Conservation (phyloP, 2,329 filamentous ascomycete species). For the Paecilomyces sp. region DNA sequence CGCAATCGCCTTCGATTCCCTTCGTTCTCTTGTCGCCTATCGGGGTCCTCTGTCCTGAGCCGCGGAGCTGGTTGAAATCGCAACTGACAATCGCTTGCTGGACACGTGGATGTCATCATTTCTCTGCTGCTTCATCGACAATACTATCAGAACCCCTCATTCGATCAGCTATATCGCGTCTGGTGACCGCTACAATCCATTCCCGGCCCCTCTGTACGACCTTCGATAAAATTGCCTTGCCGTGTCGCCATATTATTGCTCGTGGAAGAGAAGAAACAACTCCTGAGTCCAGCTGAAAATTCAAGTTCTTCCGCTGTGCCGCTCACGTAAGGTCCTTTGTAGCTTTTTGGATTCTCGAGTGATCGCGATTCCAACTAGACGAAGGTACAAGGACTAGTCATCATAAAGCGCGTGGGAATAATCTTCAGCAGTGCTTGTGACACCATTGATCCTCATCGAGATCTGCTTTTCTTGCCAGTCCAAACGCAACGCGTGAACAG, state of each 20-base stretch:
- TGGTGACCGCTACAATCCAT: neutral
- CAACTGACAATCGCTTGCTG: conserved; percentile 16
- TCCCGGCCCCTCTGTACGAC: neutral
- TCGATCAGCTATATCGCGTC: neutral
- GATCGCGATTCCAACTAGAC: conserved; percentile 3
- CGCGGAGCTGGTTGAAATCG: conserved; percentile 1
- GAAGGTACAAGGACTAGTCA: conserved; percentile 9
- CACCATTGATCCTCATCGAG: too few species aligned
- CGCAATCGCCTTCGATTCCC: neutral
- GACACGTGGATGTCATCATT: conserved; percentile 14
- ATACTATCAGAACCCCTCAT: neutral
- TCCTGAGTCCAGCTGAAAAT: neutral
- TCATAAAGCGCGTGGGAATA: neutral
- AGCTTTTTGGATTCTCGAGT: neutral
- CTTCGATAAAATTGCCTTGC: neutral
- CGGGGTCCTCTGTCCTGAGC: conserved; percentile 2
- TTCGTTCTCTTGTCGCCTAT: neutral
- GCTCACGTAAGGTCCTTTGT: neutral
- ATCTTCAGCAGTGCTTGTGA: neutral
- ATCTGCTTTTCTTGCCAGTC: neutral
- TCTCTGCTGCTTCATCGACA: conserved; percentile 2
- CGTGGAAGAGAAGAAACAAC: neutral
- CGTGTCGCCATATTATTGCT: neutral
- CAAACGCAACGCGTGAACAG: neutral
- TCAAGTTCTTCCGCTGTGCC: neutral